A percentile compares a stretch with the other conserved stretches of the same genome.
These are phyloP conservation scores for Achaetomiella virescens DNA, from an alignment of 495 filamentous ascomycete genomes.

Conservation along the genomic window DNA sequence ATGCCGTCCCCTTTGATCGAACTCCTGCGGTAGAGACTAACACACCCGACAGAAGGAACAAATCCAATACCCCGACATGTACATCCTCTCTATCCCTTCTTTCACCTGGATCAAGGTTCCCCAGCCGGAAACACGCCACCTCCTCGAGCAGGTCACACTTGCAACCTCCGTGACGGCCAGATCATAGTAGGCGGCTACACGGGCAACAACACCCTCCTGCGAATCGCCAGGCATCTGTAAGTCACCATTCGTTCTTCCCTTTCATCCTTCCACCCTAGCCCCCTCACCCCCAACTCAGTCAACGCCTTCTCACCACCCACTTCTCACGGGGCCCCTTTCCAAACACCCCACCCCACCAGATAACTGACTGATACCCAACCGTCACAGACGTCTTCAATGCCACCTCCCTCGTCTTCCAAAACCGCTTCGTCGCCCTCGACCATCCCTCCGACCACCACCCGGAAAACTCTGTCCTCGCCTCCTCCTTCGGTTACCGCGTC, in stretches of 20 bases:
- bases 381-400: conserved; percentile 51
- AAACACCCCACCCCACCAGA: not conserved
- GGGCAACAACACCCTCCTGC: conserved; percentile 52
- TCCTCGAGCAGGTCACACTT: conserved; percentile 63
- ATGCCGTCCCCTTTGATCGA: not conserved
- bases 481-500: conserved; percentile 58
- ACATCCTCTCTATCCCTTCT: conserved; percentile 67
- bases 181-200: conserved; percentile 68
- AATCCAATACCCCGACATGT: conserved; percentile 67
- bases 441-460: conserved; percentile 29
- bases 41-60: conserved; percentile 28
- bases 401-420: conserved; percentile 53
- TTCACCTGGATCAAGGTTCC: conserved; percentile 70
- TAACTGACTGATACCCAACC: not conserved
- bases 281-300: not conserved
- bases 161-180: conserved; percentile 59
- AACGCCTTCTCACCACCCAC: too few relatives aligned
- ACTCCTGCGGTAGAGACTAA: not conserved
- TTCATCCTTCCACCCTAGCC: not conserved
- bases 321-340: too few relatives aligned
- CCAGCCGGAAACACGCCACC: conserved; percentile 47
- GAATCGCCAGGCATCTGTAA: conserved; percentile 61
- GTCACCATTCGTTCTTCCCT: too few relatives aligned
- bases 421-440: conserved; percentile 47
- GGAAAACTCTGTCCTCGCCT: conserved; percentile 46